phyloP scores from a whole-genome alignment of 495 filamentous ascomycete species.

The Tuber brumale region DNA sequence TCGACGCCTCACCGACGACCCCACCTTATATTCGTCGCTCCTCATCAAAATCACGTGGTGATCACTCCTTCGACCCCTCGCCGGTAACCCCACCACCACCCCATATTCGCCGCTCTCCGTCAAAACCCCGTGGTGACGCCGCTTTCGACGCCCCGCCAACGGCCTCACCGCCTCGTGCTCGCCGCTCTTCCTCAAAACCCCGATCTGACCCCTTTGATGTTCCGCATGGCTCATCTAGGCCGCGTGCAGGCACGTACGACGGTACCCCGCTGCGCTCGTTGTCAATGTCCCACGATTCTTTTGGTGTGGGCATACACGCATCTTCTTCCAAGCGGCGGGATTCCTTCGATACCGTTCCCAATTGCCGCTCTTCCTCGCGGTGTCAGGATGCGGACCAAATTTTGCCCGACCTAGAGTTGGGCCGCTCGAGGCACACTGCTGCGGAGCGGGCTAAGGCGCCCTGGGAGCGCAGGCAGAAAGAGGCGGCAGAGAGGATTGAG shows the following conservation, averaged over 20 bases:
- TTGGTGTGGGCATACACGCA: background rate
- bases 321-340: background rate
- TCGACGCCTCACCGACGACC: background rate
- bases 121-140: background rate
- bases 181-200: background rate
- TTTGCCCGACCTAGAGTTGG: background rate
- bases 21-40: background rate
- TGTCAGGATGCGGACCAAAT: background rate
- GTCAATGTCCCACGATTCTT: background rate
- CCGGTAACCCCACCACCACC: background rate
- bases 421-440: background rate
- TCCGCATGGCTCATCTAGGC: background rate
- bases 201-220: background rate
- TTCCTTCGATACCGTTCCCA: background rate
- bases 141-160: background rate
- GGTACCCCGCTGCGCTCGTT: background rate
- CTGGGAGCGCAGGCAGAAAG: conserved; percentile 2
- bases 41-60: background rate
- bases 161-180: background rate
- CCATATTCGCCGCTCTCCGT: background rate
- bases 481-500: background rate
- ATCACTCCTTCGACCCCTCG: background rate
- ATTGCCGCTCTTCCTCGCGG: background rate
- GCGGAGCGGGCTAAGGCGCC: background rate
- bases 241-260: background rate